Evolutionary conservation across 176 grass and related monocot species (phyloP).

Genomic region (Typha latifolia): DNA sequence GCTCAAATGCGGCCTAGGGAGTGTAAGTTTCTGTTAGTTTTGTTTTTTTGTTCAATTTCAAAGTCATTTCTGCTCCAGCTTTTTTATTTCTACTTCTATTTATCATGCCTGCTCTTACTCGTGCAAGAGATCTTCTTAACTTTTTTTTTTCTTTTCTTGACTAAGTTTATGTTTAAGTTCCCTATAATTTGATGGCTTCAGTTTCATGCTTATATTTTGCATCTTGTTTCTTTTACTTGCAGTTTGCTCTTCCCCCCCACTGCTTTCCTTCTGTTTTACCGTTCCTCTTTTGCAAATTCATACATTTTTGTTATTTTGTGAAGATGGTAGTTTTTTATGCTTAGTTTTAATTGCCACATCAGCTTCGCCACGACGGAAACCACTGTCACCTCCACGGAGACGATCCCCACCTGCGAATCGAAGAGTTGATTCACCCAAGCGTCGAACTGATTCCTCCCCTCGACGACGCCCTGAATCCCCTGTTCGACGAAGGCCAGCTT

Average conservation of each 20-base stretch:
- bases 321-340: not conserved
- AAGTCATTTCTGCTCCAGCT: not conserved
- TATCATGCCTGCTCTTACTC: not conserved
- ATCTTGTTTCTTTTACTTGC: too few species aligned
- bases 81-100: not conserved
- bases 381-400: slow-evolving; percentile 47
- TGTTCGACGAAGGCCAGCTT: slow-evolving; percentile 35
- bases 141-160: slow-evolving; percentile 10
- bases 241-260: too few species aligned
- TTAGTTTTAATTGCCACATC: slow-evolving; percentile 7
- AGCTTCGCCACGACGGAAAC: slow-evolving; percentile 76
- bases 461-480: slow-evolving; percentile 59
- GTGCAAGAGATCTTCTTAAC: not conserved
- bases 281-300: not conserved
- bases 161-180: too few species aligned
- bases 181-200: too few species aligned
- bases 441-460: slow-evolving; percentile 42
- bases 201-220: too few species aligned
- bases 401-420: slow-evolving; percentile 47
- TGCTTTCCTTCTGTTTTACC: not conserved
- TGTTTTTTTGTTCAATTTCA: not conserved
- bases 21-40: slow-evolving; percentile 32
- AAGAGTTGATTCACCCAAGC: slow-evolving; percentile 50
- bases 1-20: slow-evolving; percentile 39
- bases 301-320: not conserved